Evolutionary conservation across 768 basidiomycete species (phyloP), one percentile per base, ranked within the genome.

Genomic region (Pleurotus cornucopiae): DNA sequence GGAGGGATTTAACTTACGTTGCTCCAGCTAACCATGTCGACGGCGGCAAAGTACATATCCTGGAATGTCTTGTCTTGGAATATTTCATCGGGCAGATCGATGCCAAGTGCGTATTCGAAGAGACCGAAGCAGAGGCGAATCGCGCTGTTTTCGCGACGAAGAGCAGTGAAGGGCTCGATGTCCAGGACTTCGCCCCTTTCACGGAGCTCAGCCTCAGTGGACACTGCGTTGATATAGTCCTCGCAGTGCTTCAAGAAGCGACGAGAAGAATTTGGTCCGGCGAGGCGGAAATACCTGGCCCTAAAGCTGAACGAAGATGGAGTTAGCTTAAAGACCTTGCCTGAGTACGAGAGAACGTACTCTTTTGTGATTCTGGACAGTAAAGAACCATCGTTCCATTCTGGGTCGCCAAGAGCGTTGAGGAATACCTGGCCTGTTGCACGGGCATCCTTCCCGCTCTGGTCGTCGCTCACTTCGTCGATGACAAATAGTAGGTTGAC

Each of bases 91-190:
- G 83, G 81, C 34, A 88, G 72, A 66, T 89, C 83, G 46, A 85
- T 76, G 45, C 78, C 82, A 46, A 84, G 74, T 51, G 75, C 76
- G 60, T 82, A 86, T 57, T 85, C 84, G 49, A 83, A 75, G 26
- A 88, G 73, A 39, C 78, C 79, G 62, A 84, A 86, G 68, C 83
- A 86, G 54, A 82, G 73, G 23, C 81, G 76, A 61, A 83, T 80
- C 44, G 82, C 87, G 64, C 86, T 87, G 67, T 84, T 88, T 63
- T 88, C 82, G 49, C 87, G 79, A 47, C 86, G 84, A 57, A 86
- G 76, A 2, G 71, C 62, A 51, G 79, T 73, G 71, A 83, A 89
- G 2, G 77, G 68, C 9, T 77, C 72, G 43, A 83, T 64, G 63
- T 76, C 74, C 41, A 86, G 81, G 26, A 88, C 76, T 47, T 80